Conservation (phyloP, 345 rosid species). For the Corchorus capsularis region DNA sequence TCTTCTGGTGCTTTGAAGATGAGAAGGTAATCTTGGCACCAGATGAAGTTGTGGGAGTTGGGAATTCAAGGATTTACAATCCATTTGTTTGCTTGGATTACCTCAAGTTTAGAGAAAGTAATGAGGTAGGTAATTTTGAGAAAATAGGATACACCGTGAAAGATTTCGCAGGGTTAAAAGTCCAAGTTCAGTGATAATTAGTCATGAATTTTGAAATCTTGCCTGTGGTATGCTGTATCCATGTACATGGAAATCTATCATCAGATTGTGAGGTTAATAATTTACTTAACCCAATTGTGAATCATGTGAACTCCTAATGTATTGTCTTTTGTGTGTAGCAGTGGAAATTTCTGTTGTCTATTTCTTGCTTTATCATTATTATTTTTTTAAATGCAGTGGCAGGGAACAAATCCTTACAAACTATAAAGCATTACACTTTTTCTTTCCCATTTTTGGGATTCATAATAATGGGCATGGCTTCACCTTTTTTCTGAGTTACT, state of each 20-base stretch:
- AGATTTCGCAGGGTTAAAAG: conserved; percentile 61
- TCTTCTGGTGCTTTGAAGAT: conserved; percentile 73
- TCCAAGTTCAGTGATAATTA: neutral
- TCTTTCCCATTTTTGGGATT: too few relatives aligned
- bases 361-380: too few relatives aligned
- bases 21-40: conserved; percentile 64
- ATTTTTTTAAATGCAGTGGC: too few relatives aligned
- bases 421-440: too few relatives aligned
- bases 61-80: conserved; percentile 42
- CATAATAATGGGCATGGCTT: too few relatives aligned
- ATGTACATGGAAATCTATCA: neutral
- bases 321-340: neutral
- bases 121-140: conserved; percentile 69
- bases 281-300: neutral
- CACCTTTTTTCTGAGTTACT: neutral
- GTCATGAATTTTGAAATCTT: neutral
- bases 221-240: neutral
- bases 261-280: neutral
- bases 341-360: neutral
- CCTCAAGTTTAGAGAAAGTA: conserved; percentile 58
- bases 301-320: neutral
- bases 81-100: conserved; percentile 63
- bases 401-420: too few relatives aligned
- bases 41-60: conserved; percentile 54
- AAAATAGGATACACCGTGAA: conserved; percentile 58